Conservation (phyloP, 306 rosid species). For the Pterocarpus santalinus region DNA sequence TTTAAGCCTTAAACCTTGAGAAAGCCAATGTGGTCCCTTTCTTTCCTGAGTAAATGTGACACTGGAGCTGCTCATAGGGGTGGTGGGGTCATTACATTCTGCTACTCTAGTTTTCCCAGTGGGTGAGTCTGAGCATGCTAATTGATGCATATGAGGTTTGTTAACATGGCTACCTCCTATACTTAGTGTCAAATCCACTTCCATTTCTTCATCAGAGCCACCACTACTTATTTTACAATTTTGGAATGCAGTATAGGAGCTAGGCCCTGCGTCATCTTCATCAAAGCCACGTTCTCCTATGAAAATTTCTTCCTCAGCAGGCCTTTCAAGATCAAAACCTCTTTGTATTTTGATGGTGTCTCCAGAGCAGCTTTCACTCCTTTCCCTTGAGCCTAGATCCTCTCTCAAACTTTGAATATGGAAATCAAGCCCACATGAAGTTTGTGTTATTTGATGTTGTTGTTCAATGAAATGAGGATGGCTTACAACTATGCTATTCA, state of each 20-base stretch:
- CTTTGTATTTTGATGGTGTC: constrained; percentile 61
- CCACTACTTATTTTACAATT: constrained; percentile 51
- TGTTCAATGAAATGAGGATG: constrained; percentile 49
- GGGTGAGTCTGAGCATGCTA: constrained; percentile 44
- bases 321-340: constrained; percentile 82
- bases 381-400: constrained; percentile 61
- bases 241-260: constrained; percentile 48
- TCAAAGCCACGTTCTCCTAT: constrained; percentile 50
- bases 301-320: constrained; percentile 64
- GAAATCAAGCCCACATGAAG: constrained; percentile 44
- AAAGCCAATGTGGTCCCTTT: constrained; percentile 79
- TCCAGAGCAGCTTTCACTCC: constrained; percentile 66
- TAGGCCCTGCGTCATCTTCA: constrained; percentile 66
- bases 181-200: constrained; percentile 89
- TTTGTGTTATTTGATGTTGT: constrained; percentile 47
- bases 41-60: constrained; percentile 75
- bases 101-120: constrained; percentile 54
- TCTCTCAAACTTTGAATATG: constrained; percentile 58
- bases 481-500: constrained; percentile 48
- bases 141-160: constrained; percentile 49
- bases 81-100: constrained; percentile 75
- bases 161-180: constrained; percentile 74
- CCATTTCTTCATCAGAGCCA: constrained; percentile 64
- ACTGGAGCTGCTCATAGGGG: constrained; percentile 82
- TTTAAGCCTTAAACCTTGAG: constrained; percentile 78